Percentiles rank a stretch among this genome's conserved stretches.
Conservation (phyloP, 2,329 filamentous ascomycete genomes). For the Colletotrichum eremochloae region DNA sequence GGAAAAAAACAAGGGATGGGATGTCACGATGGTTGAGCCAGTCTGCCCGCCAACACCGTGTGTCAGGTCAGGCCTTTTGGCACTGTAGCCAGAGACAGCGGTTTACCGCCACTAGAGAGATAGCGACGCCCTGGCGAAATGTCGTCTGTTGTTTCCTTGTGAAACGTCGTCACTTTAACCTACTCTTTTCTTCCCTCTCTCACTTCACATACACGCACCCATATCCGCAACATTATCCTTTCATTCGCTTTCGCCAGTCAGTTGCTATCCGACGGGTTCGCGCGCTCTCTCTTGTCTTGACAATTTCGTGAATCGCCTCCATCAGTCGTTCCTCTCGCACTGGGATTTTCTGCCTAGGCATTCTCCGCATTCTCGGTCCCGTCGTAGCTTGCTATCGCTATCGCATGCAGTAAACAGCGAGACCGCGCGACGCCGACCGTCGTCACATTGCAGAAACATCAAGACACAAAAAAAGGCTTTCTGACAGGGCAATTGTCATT, state of each 20-base stretch:
- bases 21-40: background rate
- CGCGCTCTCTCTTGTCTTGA: background rate
- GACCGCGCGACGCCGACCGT: slow-evolving; percentile 35
- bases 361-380: slow-evolving; percentile 30
- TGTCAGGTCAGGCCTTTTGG: background rate
- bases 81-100: slow-evolving; percentile 2
- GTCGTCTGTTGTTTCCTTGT: slow-evolving; percentile 8
- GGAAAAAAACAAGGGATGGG: background rate
- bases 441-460: slow-evolving; percentile 11
- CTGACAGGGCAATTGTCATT: background rate
- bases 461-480: background rate
- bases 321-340: background rate
- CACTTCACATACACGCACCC: background rate
- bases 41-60: slow-evolving; percentile 9
- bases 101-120: slow-evolving; percentile 5
- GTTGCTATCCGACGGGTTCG: background rate
- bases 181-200: background rate
- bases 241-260: slow-evolving; percentile 4
- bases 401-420: slow-evolving; percentile 32
- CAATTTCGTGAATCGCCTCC: background rate
- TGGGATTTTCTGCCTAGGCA: background rate
- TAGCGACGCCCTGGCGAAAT: background rate
- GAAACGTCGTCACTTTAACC: slow-evolving; percentile 17
- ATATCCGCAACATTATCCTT: background rate
- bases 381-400: slow-evolving; percentile 16